Percentiles rank a stretch among this genome's conserved stretches.
Evolutionary conservation across 1,139 yeast species (phyloP).

Genomic region (Lizanozyma gosingica): DNA sequence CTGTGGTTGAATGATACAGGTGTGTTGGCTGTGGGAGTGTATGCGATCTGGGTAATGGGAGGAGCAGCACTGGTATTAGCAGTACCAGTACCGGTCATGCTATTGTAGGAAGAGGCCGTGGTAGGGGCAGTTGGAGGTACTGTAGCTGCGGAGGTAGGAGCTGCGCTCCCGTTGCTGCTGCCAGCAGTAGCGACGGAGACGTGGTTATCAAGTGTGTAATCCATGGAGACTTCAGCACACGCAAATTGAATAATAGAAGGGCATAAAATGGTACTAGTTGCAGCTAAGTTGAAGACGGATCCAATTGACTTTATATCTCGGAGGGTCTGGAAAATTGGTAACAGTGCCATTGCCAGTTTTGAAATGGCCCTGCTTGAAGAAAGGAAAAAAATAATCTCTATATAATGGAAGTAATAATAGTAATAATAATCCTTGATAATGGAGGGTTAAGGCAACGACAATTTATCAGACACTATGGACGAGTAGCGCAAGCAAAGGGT

Average conservation of each 20-base stretch:
- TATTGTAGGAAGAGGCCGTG: background rate
- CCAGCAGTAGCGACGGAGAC: background rate
- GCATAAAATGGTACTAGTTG: too few relatives aligned
- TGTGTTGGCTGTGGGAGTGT: background rate
- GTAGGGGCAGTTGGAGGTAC: background rate
- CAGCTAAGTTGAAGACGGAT: background rate
- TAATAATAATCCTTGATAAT: background rate
- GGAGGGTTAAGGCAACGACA: background rate
- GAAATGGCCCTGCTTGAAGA: background rate
- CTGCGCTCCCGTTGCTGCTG: background rate
- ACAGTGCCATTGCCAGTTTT: background rate
- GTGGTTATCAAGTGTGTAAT: background rate
- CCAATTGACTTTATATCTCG: background rate
- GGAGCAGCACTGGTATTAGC: too few relatives aligned
- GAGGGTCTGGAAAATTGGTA: background rate
- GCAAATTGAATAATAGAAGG: too few relatives aligned
- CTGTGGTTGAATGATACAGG: background rate
- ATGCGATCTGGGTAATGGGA: background rate
- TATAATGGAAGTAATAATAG: background rate
- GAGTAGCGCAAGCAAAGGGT: too few relatives aligned
- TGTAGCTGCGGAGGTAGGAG: background rate
- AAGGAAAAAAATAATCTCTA: background rate
- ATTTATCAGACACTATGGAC: too few relatives aligned
- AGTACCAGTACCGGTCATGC: background rate
- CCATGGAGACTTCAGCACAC: too few relatives aligned